These are phyloP conservation scores for Asterochloris erici DNA, from an alignment of 139 green algal species.

Conservation along the genomic window DNA sequence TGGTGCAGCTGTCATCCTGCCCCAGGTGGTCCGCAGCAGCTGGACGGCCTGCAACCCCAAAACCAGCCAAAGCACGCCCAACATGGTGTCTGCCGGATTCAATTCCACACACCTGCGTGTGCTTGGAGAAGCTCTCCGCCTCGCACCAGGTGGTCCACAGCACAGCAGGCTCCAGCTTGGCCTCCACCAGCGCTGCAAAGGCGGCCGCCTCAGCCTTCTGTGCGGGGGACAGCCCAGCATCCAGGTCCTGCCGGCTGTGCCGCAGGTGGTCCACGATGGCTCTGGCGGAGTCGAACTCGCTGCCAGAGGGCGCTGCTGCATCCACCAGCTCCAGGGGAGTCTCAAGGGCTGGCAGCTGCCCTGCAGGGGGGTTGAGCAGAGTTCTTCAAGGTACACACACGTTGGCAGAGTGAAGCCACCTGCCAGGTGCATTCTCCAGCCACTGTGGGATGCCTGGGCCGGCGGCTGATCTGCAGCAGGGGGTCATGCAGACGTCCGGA, in stretches of 20 bases:
- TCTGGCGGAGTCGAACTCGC: conserved; percentile 24
- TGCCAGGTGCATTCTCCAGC: too few species aligned
- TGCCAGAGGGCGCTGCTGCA: neutral
- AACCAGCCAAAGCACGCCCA: neutral
- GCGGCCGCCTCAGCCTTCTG: conserved; percentile 49
- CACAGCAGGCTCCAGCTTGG: conserved; percentile 45
- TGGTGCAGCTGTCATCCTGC: neutral
- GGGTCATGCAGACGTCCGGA: too few species aligned
- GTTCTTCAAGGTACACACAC: too few species aligned
- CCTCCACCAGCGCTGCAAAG: conserved; percentile 37
- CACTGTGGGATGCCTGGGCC: too few species aligned
- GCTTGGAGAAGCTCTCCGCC: conserved; percentile 35
- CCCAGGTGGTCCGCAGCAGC: neutral
- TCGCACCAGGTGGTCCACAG: conserved; percentile 53
- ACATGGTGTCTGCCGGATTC: neutral
- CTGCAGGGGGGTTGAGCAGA: neutral
- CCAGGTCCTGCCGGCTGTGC: conserved; percentile 34
- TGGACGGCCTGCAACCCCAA: neutral
- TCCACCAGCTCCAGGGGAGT: conserved; percentile 21
- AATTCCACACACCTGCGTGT: conserved; percentile 38
- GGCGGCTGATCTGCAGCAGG: too few species aligned
- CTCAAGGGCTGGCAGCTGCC: conserved; percentile 30
- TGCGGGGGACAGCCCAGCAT: conserved; percentile 31
- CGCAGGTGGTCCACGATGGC: conserved; percentile 17
- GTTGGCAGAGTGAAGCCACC: too few species aligned